phyloP scores from a whole-genome alignment of 805 yeast species.

The Yarrowia sp. region DNA sequence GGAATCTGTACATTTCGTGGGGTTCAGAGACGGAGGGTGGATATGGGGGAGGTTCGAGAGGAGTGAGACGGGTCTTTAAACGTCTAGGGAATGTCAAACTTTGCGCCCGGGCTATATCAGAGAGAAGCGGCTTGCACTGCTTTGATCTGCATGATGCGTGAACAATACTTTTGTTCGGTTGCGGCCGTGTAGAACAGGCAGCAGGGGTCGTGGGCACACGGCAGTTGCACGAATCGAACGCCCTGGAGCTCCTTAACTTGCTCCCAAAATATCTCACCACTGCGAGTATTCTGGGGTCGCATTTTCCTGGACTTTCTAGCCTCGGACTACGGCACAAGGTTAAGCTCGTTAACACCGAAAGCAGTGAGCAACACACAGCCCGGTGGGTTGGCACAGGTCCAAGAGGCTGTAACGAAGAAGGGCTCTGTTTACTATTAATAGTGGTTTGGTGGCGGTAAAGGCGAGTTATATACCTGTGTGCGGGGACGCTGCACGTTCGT shows the following conservation, averaged over 20 bases:
- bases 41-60: not conserved
- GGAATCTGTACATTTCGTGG: conserved; percentile 26
- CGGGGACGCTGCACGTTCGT: too few species aligned
- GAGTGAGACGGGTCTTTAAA: conserved; percentile 18
- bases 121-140: conserved; percentile 27
- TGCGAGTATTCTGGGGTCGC: not conserved
- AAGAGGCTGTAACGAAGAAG: not conserved
- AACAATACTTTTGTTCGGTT: conserved; percentile 14
- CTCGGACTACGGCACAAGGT: conserved; percentile 7
- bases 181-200: not conserved
- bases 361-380: conserved; percentile 37
- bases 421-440: not conserved
- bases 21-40: not conserved
- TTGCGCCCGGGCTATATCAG: conserved; percentile 19
- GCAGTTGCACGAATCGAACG: not conserved
- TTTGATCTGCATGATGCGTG: conserved; percentile 28
- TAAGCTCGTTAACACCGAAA: conserved; percentile 24
- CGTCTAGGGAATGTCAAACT: conserved; percentile 24
- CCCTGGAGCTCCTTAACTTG: not conserved
- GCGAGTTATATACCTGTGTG: not conserved
- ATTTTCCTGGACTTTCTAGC: conserved; percentile 5
- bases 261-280: not conserved
- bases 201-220: too few species aligned
- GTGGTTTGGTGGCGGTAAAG: not conserved
- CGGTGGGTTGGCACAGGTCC: not conserved